Base-by-base conservation (phyloP, 257 asterid species). In the Schizonepeta tenuifolia region DNA sequence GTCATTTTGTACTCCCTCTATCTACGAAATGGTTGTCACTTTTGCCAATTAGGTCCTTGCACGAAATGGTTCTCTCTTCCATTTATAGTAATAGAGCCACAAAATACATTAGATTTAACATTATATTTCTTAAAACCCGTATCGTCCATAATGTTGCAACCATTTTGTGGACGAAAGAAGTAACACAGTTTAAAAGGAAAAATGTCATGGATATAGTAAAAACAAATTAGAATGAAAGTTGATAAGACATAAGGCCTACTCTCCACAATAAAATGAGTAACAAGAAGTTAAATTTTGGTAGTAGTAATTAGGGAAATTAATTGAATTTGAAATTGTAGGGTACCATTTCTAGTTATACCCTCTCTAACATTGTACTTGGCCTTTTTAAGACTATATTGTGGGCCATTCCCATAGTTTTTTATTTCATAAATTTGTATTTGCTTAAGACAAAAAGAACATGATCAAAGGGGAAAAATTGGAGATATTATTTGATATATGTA, bases 341-440 rank as follows among this genome's bases (percentile, higher is more conserved):
- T 9, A 35, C 51, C 65, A 46, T 11, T 7, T 58, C 31, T 20
- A 41, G 26, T 40, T 40, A 55, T 67, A 43, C 33, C 41, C 61
- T 63, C 60, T 38, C 70, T 56, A 55, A 70, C 74, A 79, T 64
- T 74, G 83, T 64, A 70, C 67, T 24, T 69, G 77, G 31, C 59
- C 66, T 64, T 79, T 74, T 56, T 33, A 18, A 24, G 60, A 38
- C 59, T 36, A 22, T 56, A 26, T 36, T 58, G 67, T 75, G 71
- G 74, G 75, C 35, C 75, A 75, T 15, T 35, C 69, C 10, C 69
- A 24, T 44, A 4, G 15, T 63, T 53, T 54, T 28, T 26, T 63
- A 56, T 47, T 54, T 28, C 0, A 36, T 63, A 2, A 24, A 9
- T 62, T 63, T 70, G 67, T 62, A 43, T 36, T 46, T 53, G 14